Evolutionary conservation across 805 yeast species (phyloP).

Genomic region (Candida bentonensis): DNA sequence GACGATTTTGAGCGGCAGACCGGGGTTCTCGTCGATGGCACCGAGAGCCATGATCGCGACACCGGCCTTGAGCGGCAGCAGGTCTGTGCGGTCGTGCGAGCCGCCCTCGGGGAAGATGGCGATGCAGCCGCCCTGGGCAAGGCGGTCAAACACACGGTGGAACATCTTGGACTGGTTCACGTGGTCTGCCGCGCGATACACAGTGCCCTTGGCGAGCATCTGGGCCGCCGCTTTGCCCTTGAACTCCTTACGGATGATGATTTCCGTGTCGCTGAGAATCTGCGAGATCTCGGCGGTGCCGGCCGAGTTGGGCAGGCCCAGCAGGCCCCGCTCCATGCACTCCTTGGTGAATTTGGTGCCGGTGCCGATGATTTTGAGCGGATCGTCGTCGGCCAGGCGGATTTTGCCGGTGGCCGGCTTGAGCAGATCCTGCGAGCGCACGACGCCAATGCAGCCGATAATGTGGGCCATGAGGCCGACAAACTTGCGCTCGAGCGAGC

Average conservation of each 20-base stretch:
- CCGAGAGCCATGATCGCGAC: conserved; percentile 98
- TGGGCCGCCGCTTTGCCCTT: conserved; percentile 32
- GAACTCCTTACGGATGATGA: conserved; percentile 58
- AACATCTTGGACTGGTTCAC: conserved; percentile 81
- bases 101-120: conserved; percentile 99
- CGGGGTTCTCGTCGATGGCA: conserved; percentile 67
- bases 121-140: conserved; percentile 64
- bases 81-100: conserved; percentile 85
- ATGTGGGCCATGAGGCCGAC: conserved; percentile 67
- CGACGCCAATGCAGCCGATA: conserved; percentile 80
- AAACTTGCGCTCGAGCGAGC: conserved; percentile 47
- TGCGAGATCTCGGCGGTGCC: conserved; percentile 64
- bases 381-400: conserved; percentile 38
- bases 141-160: conserved; percentile 69
- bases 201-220: conserved; percentile 37
- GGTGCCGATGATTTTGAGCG: conserved; percentile 42
- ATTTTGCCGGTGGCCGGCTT: conserved; percentile 54
- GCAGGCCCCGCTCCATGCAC: conserved; percentile 48
- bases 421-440: conserved; percentile 81
- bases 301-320: conserved; percentile 63
- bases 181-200: conserved; percentile 61
- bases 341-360: conserved; percentile 56
- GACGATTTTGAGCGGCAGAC: conserved; percentile 68
- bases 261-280: conserved; percentile 57
- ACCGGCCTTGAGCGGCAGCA: conserved; percentile 90